A percentile compares a stretch with the other conserved stretches of the same genome.
Evolutionary conservation across 2,329 filamentous ascomycete species (phyloP).

Genomic region (Trichoderma sp.): DNA sequence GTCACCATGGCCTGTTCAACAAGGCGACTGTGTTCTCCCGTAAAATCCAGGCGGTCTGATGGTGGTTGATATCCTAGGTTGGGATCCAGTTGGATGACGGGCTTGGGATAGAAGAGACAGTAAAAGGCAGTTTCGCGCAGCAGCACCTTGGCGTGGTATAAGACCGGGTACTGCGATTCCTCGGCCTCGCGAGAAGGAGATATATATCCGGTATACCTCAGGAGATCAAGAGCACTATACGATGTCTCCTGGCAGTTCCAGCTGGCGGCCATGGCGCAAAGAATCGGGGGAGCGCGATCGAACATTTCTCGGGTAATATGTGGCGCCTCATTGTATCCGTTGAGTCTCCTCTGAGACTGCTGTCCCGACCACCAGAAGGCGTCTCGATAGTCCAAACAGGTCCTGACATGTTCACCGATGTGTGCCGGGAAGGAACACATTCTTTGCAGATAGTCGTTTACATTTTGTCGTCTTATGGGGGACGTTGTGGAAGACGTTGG

Average conservation of each 20-base stretch:
- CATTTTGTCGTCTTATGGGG: constrained; percentile 49
- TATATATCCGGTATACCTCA: constrained; percentile 53
- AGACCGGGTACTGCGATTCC: constrained; percentile 49
- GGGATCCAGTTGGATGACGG: constrained; percentile 43
- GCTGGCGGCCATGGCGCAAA: constrained; percentile 54
- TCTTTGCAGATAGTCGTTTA: constrained; percentile 55
- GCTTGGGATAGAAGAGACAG: constrained; percentile 53
- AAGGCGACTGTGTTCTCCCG: constrained; percentile 48
- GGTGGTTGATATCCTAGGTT: constrained; percentile 30
- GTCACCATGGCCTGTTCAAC: constrained; percentile 54
- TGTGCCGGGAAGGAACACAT: constrained; percentile 47
- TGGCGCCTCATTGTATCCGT: constrained; percentile 27
- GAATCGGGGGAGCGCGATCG: constrained; percentile 50
- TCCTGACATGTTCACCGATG: constrained; percentile 45
- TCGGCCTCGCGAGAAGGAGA: constrained; percentile 53
- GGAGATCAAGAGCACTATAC: constrained; percentile 55
- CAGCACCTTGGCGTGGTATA: constrained; percentile 57
- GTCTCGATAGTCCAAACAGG: constrained; percentile 55
- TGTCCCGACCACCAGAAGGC: constrained; percentile 61
- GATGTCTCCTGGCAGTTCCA: constrained; percentile 52
- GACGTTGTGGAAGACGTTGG: constrained; percentile 53
- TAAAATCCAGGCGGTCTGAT: constrained; percentile 48
- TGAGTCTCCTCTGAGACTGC: constrained; percentile 38
- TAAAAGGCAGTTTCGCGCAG: constrained; percentile 58
- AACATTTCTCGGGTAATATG: constrained; percentile 37